Percentiles rank a stretch among this genome's conserved stretches.
Evolutionary conservation across 352 stramenopile species (phyloP).

Genomic region (Phytophthora vignae): DNA sequence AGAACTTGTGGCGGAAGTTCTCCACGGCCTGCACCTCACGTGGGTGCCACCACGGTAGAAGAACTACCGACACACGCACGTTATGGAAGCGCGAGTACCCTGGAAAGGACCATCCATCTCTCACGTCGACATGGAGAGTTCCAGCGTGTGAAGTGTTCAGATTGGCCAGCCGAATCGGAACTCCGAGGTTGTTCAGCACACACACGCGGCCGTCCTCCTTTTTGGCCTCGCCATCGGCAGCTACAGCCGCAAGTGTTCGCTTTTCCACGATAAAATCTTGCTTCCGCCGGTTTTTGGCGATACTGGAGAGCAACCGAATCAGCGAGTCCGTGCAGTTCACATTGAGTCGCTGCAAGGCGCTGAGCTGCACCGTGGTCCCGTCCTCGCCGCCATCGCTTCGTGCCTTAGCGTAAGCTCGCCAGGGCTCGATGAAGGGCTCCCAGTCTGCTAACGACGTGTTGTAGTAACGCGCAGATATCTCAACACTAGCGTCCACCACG

Average conservation of each 20-base stretch:
- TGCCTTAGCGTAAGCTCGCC: conserved; percentile 77
- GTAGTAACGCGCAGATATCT: conserved; percentile 89
- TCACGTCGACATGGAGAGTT: conserved; percentile 72
- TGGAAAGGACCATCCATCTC: conserved; percentile 88
- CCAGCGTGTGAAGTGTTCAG: conserved; percentile 87
- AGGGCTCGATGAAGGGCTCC: conserved; percentile 90
- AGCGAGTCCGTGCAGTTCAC: conserved; percentile 89
- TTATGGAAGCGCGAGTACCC: conserved; percentile 88
- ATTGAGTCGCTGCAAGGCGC: conserved; percentile 85
- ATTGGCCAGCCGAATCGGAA: conserved; percentile 89
- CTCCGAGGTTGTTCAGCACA: conserved; percentile 90
- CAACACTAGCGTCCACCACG: conserved; percentile 74
- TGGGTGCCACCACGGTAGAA: conserved; percentile 89
- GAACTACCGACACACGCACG: conserved; percentile 80
- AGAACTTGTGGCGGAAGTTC: conserved; percentile 84
- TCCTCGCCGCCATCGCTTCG: conserved; percentile 58
- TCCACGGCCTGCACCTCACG: conserved; percentile 75
- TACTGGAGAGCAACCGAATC: conserved; percentile 80
- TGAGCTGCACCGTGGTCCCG: conserved; percentile 81
- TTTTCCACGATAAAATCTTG: conserved; percentile 82
- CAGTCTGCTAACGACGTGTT: conserved; percentile 89
- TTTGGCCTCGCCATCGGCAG: conserved; percentile 81
- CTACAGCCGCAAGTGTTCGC: conserved; percentile 75
- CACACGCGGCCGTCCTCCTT: conserved; percentile 87
- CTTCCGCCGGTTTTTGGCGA: conserved; percentile 78